Conservation (phyloP, 805 yeast genomes). For the Blastobotrys attinorum region DNA sequence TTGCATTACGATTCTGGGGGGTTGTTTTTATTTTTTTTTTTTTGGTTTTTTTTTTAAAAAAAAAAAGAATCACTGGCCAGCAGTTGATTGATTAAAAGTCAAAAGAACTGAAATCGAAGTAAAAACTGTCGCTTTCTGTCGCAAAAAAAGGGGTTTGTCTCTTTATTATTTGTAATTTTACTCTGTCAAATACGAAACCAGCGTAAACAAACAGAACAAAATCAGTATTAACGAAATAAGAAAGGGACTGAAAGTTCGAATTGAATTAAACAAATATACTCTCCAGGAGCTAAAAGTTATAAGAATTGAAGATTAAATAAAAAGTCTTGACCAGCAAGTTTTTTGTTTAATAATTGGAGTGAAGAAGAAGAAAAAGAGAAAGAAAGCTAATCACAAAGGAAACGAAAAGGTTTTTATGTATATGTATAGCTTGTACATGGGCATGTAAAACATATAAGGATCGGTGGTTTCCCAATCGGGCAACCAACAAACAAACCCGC, state of each 20-base stretch:
- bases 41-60: neutral
- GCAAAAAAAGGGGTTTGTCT: too few species aligned
- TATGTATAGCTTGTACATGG: too few species aligned
- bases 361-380: constrained; percentile 3
- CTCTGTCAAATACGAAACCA: neutral
- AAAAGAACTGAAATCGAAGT: constrained; percentile 1
- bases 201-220: neutral
- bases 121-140: too few species aligned
- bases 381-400: constrained; percentile 1
- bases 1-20: too few species aligned
- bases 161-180: too few species aligned
- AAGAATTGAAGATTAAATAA: constrained; percentile 1
- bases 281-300: constrained; percentile 18
- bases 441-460: too few species aligned
- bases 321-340: constrained; percentile 20
- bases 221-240: too few species aligned
- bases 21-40: constrained; percentile 6
- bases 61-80: constrained; percentile 1
- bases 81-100: neutral
- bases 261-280: constrained; percentile 6
- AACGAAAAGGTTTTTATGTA: neutral
- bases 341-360: neutral
- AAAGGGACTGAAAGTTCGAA: too few species aligned
- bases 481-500: too few species aligned
- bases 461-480: too few species aligned